Conservation (phyloP, 2,329 filamentous ascomycete genomes). For the Aspergillus vadensis region DNA sequence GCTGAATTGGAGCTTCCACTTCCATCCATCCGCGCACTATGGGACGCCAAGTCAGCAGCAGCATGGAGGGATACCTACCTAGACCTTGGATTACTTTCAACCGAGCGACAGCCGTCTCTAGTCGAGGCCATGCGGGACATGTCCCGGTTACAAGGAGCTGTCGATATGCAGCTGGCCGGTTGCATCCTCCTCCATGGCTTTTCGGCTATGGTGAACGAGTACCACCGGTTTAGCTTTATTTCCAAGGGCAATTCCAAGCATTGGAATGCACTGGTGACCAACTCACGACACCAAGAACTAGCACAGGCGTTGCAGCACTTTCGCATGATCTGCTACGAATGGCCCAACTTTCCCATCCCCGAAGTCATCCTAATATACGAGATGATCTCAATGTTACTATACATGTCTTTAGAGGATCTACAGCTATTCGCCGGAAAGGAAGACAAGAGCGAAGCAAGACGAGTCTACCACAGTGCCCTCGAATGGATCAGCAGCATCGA, state of each 20-base stretch:
- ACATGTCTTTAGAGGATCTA: constrained; percentile 47
- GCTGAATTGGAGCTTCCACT: constrained; percentile 68
- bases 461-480: constrained; percentile 36
- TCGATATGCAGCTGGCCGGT: constrained; percentile 61
- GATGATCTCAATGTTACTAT: constrained; percentile 38
- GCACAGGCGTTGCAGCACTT: constrained; percentile 59
- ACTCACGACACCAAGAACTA: constrained; percentile 64
- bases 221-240: constrained; percentile 55
- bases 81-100: constrained; percentile 23
- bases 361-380: constrained; percentile 39
- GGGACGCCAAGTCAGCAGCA: constrained; percentile 64
- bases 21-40: constrained; percentile 63
- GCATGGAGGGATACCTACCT: constrained; percentile 67
- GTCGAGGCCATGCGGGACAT: constrained; percentile 60
- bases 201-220: constrained; percentile 68
- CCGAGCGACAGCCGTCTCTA: constrained; percentile 39
- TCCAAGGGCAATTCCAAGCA: constrained; percentile 44
- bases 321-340: constrained; percentile 38
- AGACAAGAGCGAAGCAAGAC: constrained; percentile 42
- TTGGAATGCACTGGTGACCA: constrained; percentile 50
- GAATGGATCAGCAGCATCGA: constrained; percentile 42
- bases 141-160: constrained; percentile 52
- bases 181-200: constrained; percentile 66
- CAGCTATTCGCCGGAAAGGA: constrained; percentile 49
- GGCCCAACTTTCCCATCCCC: constrained; percentile 17